These are phyloP conservation scores for Nissolia schottii DNA, from an alignment of 306 rosid genomes.

Conservation along the genomic window DNA sequence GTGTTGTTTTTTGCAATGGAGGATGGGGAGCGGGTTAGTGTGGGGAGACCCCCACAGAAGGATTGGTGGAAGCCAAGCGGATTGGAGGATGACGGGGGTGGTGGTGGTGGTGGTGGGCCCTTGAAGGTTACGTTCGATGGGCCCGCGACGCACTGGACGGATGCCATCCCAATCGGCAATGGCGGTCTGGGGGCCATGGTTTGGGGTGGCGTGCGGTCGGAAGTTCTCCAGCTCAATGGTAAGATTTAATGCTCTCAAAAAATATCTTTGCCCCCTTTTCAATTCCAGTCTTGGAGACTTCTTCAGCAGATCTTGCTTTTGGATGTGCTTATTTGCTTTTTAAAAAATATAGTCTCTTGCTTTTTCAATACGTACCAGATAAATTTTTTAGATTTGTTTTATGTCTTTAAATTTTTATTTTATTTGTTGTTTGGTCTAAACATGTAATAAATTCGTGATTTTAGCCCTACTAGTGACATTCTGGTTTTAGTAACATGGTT, in stretches of 20 bases:
- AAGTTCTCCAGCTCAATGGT: conserved; percentile 90
- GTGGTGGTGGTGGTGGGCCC: conserved; percentile 37
- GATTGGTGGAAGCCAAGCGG: conserved; percentile 54
- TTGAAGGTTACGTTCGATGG: conserved; percentile 61
- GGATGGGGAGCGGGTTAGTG: conserved; percentile 51
- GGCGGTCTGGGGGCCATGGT: conserved; percentile 95
- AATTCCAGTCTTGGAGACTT: background rate
- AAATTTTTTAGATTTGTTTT: no score
- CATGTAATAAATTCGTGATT: no score
- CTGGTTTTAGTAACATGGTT: no score
- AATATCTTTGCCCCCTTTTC: background rate
- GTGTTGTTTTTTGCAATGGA: conserved; percentile 22
- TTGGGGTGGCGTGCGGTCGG: conserved; percentile 77
- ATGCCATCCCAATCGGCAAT: conserved; percentile 88
- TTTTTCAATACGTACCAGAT: no score
- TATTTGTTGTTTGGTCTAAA: no score
- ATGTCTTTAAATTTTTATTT: no score
- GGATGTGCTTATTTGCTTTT: background rate
- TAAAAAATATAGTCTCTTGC: no score
- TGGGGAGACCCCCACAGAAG: conserved; percentile 39
- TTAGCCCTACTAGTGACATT: no score
- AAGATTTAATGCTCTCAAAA: no score
- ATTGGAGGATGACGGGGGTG: conserved; percentile 24
- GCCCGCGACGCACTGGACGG: conserved; percentile 79
- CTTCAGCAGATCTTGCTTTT: background rate